Evolutionary conservation across 2,329 filamentous ascomycete species (phyloP).

Genomic region (Exophiala calicioides): DNA sequence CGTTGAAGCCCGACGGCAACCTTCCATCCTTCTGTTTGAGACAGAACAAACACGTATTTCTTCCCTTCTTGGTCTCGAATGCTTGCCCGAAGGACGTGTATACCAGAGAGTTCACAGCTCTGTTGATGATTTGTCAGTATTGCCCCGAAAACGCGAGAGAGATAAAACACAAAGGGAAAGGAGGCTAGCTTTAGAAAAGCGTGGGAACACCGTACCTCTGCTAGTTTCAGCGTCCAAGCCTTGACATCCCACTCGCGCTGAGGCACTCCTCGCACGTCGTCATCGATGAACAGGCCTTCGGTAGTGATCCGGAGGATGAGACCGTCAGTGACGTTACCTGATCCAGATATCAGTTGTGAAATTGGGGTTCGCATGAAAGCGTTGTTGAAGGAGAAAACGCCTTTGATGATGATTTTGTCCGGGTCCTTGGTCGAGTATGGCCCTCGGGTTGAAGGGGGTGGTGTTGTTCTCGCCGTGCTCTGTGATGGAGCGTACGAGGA

Average conservation of each 20-base stretch:
- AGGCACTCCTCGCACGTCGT: slow-evolving; percentile 86
- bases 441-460: slow-evolving; percentile 74
- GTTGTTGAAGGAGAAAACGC: slow-evolving; percentile 90
- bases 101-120: slow-evolving; percentile 47
- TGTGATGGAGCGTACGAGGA: slow-evolving; percentile 83
- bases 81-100: slow-evolving; percentile 60
- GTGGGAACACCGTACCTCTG: slow-evolving; percentile 82
- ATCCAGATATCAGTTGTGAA: slow-evolving; percentile 84
- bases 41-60: slow-evolving; percentile 62
- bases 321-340: slow-evolving; percentile 84
- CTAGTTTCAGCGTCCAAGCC: slow-evolving; percentile 90
- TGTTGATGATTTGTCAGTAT: slow-evolving; percentile 24
- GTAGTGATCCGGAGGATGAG: slow-evolving; percentile 89
- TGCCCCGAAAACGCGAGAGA: slow-evolving; percentile 17
- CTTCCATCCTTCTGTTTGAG: slow-evolving; percentile 63
- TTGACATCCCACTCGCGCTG: slow-evolving; percentile 99
- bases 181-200: slow-evolving; percentile 22
- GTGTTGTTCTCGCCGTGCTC: slow-evolving; percentile 79
- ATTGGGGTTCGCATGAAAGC: slow-evolving; percentile 83
- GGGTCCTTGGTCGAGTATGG: slow-evolving; percentile 87
- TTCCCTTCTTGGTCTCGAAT: slow-evolving; percentile 62
- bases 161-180: slow-evolving; percentile 14
- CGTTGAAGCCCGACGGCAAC: slow-evolving; percentile 60
- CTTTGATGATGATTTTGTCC: slow-evolving; percentile 93
- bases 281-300: slow-evolving; percentile 94